These are phyloP conservation scores for Dendrobium chrysotoxum DNA, from an alignment of 106 monocot genomes.

Conservation along the genomic window DNA sequence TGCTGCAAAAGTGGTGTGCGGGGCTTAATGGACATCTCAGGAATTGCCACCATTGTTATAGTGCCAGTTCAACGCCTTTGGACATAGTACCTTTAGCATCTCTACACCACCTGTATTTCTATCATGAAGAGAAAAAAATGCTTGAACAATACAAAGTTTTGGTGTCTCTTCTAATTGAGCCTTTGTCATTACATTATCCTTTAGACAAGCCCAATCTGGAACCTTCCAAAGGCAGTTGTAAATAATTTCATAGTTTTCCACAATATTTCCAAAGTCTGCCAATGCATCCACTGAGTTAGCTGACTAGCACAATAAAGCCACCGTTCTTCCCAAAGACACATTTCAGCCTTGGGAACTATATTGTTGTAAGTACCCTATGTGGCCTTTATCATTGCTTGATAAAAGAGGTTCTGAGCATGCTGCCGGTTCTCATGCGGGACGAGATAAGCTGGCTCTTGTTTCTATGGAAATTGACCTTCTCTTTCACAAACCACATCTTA, in stretches of 20 bases:
- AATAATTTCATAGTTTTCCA: conserved; percentile 94
- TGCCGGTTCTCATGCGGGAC: conserved; percentile 99
- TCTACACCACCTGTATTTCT: no score
- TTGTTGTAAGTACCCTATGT: conserved; percentile 98
- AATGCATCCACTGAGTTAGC: conserved; percentile 91
- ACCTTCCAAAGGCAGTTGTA: conserved; percentile 91
- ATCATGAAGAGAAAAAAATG: no score
- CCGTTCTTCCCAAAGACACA: conserved; percentile 99
- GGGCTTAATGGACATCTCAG: conserved; percentile 84
- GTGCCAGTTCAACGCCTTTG: conserved; percentile 27
- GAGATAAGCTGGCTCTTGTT: conserved; percentile 90
- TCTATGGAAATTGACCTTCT: conserved; percentile 94
- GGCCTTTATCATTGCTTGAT: conserved; percentile 97
- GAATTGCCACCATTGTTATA: conserved; percentile 97
- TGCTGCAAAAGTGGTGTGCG: conserved; percentile 80
- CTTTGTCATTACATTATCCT: conserved; percentile 78
- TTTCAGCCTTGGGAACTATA: conserved; percentile 89
- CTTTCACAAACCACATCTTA: conserved; percentile 98
- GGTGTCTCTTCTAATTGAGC: conserved; percentile 95
- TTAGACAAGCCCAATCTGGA: conserved; percentile 91
- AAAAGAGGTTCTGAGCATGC: conserved; percentile 85
- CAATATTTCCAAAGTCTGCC: conserved; percentile 87
- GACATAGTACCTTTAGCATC: no score
- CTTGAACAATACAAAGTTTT: conserved; percentile 41
- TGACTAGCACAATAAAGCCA: conserved; percentile 94